A percentile compares a stretch with the other conserved stretches of the same genome.
phyloP scores from a whole-genome alignment of 2,329 filamentous ascomycete species.

The Penicillium rolfsii region DNA sequence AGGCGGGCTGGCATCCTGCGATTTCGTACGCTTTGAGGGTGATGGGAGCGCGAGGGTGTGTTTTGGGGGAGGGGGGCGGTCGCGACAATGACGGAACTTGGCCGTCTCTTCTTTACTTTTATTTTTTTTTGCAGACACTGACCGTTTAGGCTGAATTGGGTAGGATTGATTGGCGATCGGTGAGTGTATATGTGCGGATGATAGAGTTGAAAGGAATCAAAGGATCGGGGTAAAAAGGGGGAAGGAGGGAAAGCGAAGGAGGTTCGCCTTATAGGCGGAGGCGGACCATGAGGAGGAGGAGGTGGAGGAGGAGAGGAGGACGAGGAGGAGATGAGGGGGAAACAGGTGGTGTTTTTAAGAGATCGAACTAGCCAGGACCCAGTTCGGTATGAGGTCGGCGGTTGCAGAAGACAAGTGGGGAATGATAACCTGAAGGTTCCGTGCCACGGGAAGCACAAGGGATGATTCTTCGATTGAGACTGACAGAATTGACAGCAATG shows the following conservation, averaged over 20 bases:
- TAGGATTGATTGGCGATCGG: neutral
- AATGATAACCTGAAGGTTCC: neutral
- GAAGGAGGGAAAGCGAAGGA: neutral
- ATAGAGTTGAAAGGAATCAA: neutral
- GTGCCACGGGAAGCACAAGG: too few relatives aligned
- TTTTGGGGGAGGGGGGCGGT: neutral
- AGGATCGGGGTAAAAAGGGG: neutral
- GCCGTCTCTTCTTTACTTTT: neutral
- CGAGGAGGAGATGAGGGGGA: neutral
- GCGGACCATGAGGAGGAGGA: neutral
- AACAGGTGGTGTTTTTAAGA: neutral
- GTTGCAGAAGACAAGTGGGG: slow-evolving; percentile 5
- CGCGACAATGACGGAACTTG: neutral
- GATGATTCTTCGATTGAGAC: neutral
- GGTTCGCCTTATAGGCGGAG: neutral
- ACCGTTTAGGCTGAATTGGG: neutral
- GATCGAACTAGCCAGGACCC: slow-evolving; percentile 1
- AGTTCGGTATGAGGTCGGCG: neutral
- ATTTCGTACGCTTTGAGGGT: neutral
- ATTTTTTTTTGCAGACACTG: neutral
- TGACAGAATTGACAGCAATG: neutral
- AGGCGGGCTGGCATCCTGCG: slow-evolving; percentile 29
- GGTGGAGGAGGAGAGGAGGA: neutral
- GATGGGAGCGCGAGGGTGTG: neutral
- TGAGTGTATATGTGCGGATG: neutral